Evolutionary conservation across 2,329 filamentous ascomycete species (phyloP), one percentile per base, ranked within the genome.

Genomic region (Parastagonospora nodorum): DNA sequence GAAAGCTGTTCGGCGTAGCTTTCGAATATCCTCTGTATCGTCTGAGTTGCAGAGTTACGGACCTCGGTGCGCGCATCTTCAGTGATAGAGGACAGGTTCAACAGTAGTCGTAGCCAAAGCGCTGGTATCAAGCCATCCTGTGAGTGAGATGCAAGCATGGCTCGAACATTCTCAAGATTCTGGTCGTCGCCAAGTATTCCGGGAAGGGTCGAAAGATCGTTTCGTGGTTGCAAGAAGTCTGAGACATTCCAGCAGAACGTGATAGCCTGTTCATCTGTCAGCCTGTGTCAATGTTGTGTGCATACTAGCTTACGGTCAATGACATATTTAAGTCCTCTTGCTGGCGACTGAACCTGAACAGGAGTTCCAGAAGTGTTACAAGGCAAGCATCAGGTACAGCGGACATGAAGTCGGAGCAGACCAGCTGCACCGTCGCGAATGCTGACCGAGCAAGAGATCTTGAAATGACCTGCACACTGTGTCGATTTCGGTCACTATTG

Each of bases 191-290:
- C 50, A 30, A 71, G 45, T 16, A 67, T 30, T 6, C 35, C 45
- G 8, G 69, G 68, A 1, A 79, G 59, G 16, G 63, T 63, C 2
- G 71, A 65, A 4, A 69, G 63, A 16, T 78, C 75, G 42, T 78
- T 77, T 32, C 78, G 76, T 7, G 75, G 74, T 48, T 84, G 81
- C 15, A 97, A 79, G 57, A 92, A 94, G 71, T 97, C 92, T 0
- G 93, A 96, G 7, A 97, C 83, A 46, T 93, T 92, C 91, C 92
- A 97, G 72, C 96, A 96, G 68, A 96, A 94, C 0, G 93, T 96
- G 8, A 96, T 90, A 1, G 92, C 94, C 84, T 90, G 42, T 45
- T 31, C 31, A 28, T 28, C 8, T 46, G 45, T 65, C 31, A 58
- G 58, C 15, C 10, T 42, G 8, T 15, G 15, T 38, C 5, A 5